These are phyloP conservation scores for Adansonia rubrostipa DNA, from an alignment of 441 rosid species.

Conservation along the genomic window DNA sequence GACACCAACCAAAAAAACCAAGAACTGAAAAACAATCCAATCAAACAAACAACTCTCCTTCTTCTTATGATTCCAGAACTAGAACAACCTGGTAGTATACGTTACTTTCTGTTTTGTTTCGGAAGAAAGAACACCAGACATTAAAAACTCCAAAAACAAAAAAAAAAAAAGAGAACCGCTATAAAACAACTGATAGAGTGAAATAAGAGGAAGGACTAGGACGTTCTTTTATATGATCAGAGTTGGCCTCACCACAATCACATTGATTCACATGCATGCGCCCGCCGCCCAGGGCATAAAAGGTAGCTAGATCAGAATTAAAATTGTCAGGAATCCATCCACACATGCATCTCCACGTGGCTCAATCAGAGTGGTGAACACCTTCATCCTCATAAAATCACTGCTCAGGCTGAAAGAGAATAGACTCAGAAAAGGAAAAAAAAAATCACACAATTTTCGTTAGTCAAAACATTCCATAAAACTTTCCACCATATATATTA, in stretches of 20 bases:
- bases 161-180: too few species aligned
- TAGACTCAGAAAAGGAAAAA: neutral
- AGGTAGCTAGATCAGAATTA: neutral
- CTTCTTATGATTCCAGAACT: neutral
- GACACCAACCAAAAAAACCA: neutral
- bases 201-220: neutral
- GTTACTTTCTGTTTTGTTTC: neutral
- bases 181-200: neutral
- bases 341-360: constrained; percentile 18
- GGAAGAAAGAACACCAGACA: neutral
- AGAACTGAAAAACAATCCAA: neutral
- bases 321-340: neutral
- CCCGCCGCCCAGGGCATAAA: neutral
- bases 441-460: neutral
- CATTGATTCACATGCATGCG: constrained; percentile 9
- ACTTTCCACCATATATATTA: neutral
- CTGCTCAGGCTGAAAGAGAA: neutral
- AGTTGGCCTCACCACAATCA: neutral
- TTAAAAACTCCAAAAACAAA: neutral
- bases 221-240: neutral
- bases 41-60: too few species aligned
- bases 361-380: neutral
- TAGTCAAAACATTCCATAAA: neutral
- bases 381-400: too few species aligned
- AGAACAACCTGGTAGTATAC: neutral